Evolutionary conservation across 2,329 filamentous ascomycete species (phyloP), one percentile per base, ranked within the genome.

Genomic region (Ceratocystis variospora): DNA sequence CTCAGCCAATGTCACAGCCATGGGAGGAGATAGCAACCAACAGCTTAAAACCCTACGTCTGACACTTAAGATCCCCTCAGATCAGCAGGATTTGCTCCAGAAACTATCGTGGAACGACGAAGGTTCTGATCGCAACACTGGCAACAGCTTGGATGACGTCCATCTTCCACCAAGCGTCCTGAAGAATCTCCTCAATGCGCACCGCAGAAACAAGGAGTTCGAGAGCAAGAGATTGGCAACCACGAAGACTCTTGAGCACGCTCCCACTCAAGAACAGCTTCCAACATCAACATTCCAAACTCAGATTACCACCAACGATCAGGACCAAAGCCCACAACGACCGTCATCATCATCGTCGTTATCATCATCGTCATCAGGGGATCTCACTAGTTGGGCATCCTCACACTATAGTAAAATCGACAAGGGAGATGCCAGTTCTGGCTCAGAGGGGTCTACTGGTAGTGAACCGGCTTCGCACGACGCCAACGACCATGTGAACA

Each of bases 21-120:
- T 64, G 62, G 33, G 7, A n/a, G 15, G 17, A 22, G 7, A 37
- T 8, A 37, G 19, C 22, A 28, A 25, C n/a, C 19, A 33, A 7
- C 17, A 64, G 15, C 62, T 53, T 8, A 37, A 44, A 17, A 25
- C 31, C 22, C 37, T 55, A 6, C 31, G 22, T 7, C 46, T n/a
- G 12, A 48, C 10, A 2, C 46, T 59, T 17, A 45, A 17, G 12
- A 46, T 67, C 17, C 66, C 66, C 2, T 15, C 46, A 7, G 62
- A 67, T 15, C 66, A 67, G 7, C 55, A 62, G 15, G 22, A 41
- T 15, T n/a, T 37, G 31, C 66, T 67, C 3, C 22, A 67, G 37
- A 33, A 44, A 15, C n/a, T 55, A 8, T 15, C 62, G 2, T 64
- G 62, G 53, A 25, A 67, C 48, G 37, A 64, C 50, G 33, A 25